Evolutionary conservation across 2,329 filamentous ascomycete genomes (phyloP), one percentile per base, ranked within the genome.

Genomic region (Botryotinia convoluta): DNA sequence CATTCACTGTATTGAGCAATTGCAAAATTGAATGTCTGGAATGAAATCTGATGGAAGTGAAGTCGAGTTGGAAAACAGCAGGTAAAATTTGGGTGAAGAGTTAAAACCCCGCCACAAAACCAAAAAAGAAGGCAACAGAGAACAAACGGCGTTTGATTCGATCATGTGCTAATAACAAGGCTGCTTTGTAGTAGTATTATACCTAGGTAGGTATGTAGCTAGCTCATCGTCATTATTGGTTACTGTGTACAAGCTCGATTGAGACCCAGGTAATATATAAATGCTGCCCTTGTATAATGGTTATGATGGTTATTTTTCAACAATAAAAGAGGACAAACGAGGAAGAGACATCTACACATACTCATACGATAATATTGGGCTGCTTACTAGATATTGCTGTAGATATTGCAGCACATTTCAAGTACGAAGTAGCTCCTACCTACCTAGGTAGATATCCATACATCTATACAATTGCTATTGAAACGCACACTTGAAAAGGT

Each of bases 81-180:
- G 61, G n/a, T 39, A 18, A 37, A 35, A 22, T 22, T 12, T 1
- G 29, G 35, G 60, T 18, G 39, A 62, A 44, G 39, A 32, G 60
- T 20, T 6, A 20, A 10, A 29, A n/a, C 57, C n/a, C 4, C 60
- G 7, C 16, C 26, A 42, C 26, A 12, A 44, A 20, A n/a, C 32
- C 14, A 29, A 63, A 18, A 67, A 35, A 68, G 35, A 42, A 32
- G 48, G 48, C 26, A 62, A 42, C 14, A 62, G n/a, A 62, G n/a
- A 68, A 68, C 35, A 57, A 54, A 35, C 32, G 26, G 22, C 64
- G 4, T 39, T 29, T 22, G 48, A 12, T 32, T 26, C 22, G 64
- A 68, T 68, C 64, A 67, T 51, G 64, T 67, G 64, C 64, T 54
- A 67, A 67, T 54, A 67, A 67, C 45, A 67, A 67, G 63, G 63